Conservation (phyloP, 1,139 yeast species). For the Nematodospora anomalae region DNA sequence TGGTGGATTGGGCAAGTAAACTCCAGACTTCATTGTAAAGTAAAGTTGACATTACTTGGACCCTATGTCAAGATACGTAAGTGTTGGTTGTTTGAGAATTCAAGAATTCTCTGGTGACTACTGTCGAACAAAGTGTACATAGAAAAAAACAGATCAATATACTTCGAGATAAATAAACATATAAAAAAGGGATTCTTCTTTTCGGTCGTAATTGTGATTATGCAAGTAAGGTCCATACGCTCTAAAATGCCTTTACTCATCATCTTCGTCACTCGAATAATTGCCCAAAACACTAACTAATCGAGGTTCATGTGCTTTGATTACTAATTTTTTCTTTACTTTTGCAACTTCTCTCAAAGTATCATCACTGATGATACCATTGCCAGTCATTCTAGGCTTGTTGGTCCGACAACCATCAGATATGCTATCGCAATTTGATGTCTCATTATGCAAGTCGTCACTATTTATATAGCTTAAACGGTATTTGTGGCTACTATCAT, state of each 20-base stretch:
- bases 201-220: too few species aligned
- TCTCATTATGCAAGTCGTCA: not conserved
- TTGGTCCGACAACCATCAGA: not conserved
- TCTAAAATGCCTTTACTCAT: constrained; percentile 10
- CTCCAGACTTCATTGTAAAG: too few species aligned
- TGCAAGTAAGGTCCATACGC: too few species aligned
- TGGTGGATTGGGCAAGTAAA: too few species aligned
- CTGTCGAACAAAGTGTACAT: too few species aligned
- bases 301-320: constrained; percentile 7
- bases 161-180: too few species aligned
- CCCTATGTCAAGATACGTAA: not conserved
- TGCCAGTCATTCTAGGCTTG: not conserved
- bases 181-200: too few species aligned
- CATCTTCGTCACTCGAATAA: constrained; percentile 31
- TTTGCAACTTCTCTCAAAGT: constrained; percentile 13
- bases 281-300: constrained; percentile 16
- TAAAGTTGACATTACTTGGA: too few species aligned
- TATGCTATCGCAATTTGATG: not conserved
- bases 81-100: too few species aligned
- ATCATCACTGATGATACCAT: constrained; percentile 11
- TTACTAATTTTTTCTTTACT: constrained; percentile 8
- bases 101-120: too few species aligned
- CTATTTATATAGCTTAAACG: not conserved
- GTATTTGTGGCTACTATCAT: not conserved
- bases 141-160: too few species aligned